These are phyloP conservation scores for Saturnispora sekii DNA, from an alignment of 805 yeast species.

Conservation along the genomic window DNA sequence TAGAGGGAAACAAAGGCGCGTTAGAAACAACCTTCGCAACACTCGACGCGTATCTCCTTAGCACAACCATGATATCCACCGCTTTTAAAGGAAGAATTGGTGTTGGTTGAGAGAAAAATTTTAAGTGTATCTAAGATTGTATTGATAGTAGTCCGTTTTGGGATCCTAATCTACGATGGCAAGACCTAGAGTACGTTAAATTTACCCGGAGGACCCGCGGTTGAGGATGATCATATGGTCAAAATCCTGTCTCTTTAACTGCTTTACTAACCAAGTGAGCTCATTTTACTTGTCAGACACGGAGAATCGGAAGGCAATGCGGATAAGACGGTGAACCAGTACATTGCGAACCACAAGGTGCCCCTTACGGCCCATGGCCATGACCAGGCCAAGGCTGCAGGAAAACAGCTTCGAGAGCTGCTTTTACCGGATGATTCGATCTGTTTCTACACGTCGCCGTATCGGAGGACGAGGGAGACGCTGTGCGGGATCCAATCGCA, in stretches of 20 bases:
- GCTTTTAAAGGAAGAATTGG: not conserved
- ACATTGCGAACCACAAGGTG: constrained; percentile 72
- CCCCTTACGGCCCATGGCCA: constrained; percentile 66
- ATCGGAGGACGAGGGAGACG: constrained; percentile 76
- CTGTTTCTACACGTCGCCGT: constrained; percentile 80
- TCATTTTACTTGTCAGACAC: constrained; percentile 76
- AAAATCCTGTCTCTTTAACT: not conserved
- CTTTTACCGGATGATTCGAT: constrained; percentile 43
- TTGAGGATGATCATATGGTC: too few relatives aligned
- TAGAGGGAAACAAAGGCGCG: constrained; percentile 18
- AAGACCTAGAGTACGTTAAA: constrained; percentile 31
- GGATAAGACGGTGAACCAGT: constrained; percentile 71
- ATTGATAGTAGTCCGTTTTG: not conserved
- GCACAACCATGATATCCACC: not conserved
- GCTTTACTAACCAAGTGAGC: constrained; percentile 18
- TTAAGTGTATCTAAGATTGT: not conserved
- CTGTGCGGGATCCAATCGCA: constrained; percentile 59
- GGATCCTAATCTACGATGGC: constrained; percentile 22
- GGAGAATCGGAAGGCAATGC: constrained; percentile 90
- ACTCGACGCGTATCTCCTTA: constrained; percentile 5
- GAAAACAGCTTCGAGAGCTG: constrained; percentile 31
- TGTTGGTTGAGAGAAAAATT: constrained; percentile 1
- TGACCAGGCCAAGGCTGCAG: constrained; percentile 52
- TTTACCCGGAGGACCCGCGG: not conserved
- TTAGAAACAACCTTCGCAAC: constrained; percentile 10